Conservation (phyloP, 2,329 filamentous ascomycete species). For the Penicillium sp. region DNA sequence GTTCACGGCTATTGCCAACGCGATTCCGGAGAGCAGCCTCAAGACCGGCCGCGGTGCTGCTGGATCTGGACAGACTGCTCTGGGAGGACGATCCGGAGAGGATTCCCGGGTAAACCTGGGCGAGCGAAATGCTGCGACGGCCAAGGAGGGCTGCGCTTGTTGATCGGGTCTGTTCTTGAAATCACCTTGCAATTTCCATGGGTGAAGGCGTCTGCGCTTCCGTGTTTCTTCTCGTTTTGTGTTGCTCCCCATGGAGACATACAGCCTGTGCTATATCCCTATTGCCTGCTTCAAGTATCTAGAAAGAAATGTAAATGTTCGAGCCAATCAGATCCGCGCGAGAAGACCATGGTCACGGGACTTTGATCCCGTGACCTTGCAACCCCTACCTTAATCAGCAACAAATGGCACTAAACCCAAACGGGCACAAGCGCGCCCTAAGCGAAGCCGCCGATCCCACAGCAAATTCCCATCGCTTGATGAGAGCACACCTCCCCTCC, state of each 20-base stretch:
- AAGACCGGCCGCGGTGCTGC: slow-evolving; percentile 79
- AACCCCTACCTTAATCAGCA: slow-evolving; percentile 28
- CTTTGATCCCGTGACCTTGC: slow-evolving; percentile 27
- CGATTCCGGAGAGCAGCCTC: slow-evolving; percentile 92
- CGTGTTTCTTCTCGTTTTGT: neutral
- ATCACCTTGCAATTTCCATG: slow-evolving; percentile 16
- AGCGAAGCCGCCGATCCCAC: slow-evolving; percentile 36
- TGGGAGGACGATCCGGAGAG: slow-evolving; percentile 50
- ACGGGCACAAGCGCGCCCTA: slow-evolving; percentile 27
- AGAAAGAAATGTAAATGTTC: slow-evolving; percentile 7
- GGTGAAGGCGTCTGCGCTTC: slow-evolving; percentile 19
- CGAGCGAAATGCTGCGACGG: slow-evolving; percentile 67
- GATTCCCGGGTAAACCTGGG: slow-evolving; percentile 76
- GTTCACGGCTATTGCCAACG: slow-evolving; percentile 96
- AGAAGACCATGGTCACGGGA: slow-evolving; percentile 33
- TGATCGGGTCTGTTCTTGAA: slow-evolving; percentile 41
- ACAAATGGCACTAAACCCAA: slow-evolving; percentile 21
- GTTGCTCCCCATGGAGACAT: slow-evolving; percentile 2
- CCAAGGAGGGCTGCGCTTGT: slow-evolving; percentile 90
- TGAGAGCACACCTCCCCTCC: slow-evolving; percentile 33
- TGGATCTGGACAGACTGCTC: slow-evolving; percentile 56
- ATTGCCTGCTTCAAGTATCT: slow-evolving; percentile 1
- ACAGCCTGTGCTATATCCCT: slow-evolving; percentile 8
- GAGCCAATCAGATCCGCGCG: slow-evolving; percentile 17
- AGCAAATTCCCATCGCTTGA: slow-evolving; percentile 33